A percentile compares a stretch with the other conserved stretches of the same genome.
Evolutionary conservation across 2,329 filamentous ascomycete genomes (phyloP).

Genomic region (Dryadomyces quercivorus): DNA sequence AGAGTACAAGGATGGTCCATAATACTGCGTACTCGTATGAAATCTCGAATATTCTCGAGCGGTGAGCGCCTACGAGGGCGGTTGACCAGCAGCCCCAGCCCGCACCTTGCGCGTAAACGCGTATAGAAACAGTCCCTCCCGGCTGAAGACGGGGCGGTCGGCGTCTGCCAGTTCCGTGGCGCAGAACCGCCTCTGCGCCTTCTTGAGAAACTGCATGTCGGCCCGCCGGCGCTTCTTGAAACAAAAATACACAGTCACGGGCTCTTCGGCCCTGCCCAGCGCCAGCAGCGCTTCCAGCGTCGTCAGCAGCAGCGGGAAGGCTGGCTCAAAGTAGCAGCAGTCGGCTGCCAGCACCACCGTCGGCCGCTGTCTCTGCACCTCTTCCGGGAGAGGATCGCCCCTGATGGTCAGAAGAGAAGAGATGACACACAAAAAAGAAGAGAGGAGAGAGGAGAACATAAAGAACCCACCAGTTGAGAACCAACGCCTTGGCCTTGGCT

Average conservation of each 20-base stretch:
- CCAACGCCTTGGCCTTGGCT: slow-evolving; percentile 47
- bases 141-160: slow-evolving; percentile 42
- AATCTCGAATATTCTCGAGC: background rate
- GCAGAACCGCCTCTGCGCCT: slow-evolving; percentile 52
- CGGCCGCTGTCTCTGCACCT: slow-evolving; percentile 45
- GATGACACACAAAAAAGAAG: too few species aligned
- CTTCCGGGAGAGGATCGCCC: slow-evolving; percentile 46
- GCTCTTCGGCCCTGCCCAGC: slow-evolving; percentile 42
- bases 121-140: slow-evolving; percentile 49
- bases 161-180: slow-evolving; percentile 52
- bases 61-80: too few species aligned
- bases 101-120: slow-evolving; percentile 32
- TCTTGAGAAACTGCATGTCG: slow-evolving; percentile 63
- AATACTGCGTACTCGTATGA: too few species aligned
- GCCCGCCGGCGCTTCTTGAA: slow-evolving; percentile 87
- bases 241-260: slow-evolving; percentile 63
- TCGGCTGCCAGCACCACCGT: slow-evolving; percentile 87
- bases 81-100: background rate
- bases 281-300: slow-evolving; percentile 66
- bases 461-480: slow-evolving; percentile 65
- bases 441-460: background rate
- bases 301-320: slow-evolving; percentile 74
- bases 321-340: slow-evolving; percentile 94
- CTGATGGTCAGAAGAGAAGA: slow-evolving; percentile 15
- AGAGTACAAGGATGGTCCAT: too few species aligned